Base-by-base conservation (phyloP, 192 early-diverging fungal species). In the Lobosporangium transversale region DNA sequence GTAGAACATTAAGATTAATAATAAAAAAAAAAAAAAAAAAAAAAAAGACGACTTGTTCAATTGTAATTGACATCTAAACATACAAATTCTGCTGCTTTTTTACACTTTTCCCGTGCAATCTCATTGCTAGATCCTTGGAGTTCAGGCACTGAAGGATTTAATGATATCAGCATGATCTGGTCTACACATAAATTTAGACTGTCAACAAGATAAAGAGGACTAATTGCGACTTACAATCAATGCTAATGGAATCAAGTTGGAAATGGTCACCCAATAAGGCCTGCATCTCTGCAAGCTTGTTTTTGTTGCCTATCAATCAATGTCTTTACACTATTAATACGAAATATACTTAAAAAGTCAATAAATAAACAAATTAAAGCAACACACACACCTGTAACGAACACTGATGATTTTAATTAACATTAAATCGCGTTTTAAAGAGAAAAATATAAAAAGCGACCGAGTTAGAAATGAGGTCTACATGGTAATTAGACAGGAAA, bases 201-300 rank as follows among this genome's bases (percentile, higher is more conserved):
- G 36, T 50, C 31, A 53, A 12, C 14, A 35, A 24, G 54, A 27
- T 32, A 26, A 30, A n/a, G n/a, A 30, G 57, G 5, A 35, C 11
- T 21, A 11, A 11, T 4, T 32, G 26, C 3, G 21, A 79, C 85
- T 52, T 81, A 88, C 87, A 79, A 70, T 99, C 95, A 9, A 96
- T 70, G 9, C 83, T 87, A 26, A 85, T 84, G 51, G 85, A 88
- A 36, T 83, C 83, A 26, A 99, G 80, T 51, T 87, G 80, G 32
- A 97, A 81, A 35, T 80, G 71, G 20, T 79, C 78, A 23, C 74
- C 69, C 17, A 99, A 87, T 62, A 99, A 95, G 18, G 82, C 85
- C 58, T 91, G 91, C 45, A 95, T 93, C 79, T 99, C 97, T 15
- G 78, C 79, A 53, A 99, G 87, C 79, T 99, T 99, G 84, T 99